Evolutionary conservation across 805 yeast species (phyloP).

Genomic region (Myxozyma neotropica): DNA sequence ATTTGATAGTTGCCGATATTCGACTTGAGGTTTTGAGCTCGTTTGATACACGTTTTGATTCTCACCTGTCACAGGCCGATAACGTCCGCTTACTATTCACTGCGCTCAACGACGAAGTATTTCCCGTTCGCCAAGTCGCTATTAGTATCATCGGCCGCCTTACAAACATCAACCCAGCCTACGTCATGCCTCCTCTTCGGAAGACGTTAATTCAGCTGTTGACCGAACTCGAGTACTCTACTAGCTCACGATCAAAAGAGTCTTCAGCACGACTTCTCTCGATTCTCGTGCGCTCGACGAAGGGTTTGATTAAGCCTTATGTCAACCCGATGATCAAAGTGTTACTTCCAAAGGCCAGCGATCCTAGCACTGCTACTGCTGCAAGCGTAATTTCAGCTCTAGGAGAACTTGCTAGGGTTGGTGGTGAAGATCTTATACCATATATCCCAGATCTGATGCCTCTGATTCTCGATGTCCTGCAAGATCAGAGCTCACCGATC

Average conservation of each 20-base stretch:
- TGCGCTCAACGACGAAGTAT: slow-evolving; percentile 88
- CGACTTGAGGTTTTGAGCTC: slow-evolving; percentile 76
- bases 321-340: slow-evolving; percentile 89
- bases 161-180: slow-evolving; percentile 88
- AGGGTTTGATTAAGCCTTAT: slow-evolving; percentile 84
- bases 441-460: slow-evolving; percentile 83
- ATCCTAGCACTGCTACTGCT: slow-evolving; percentile 76
- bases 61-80: slow-evolving; percentile 92
- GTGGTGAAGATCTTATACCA: slow-evolving; percentile 78
- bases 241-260: slow-evolving; percentile 74
- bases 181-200: slow-evolving; percentile 88
- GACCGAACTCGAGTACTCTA: slow-evolving; percentile 82
- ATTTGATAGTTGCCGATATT: slow-evolving; percentile 62
- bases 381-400: slow-evolving; percentile 81
- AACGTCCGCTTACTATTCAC: slow-evolving; percentile 82
- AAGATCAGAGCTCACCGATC: slow-evolving; percentile 85
- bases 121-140: slow-evolving; percentile 77
- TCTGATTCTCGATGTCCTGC: slow-evolving; percentile 78
- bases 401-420: slow-evolving; percentile 86
- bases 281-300: slow-evolving; percentile 72
- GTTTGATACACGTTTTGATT: slow-evolving; percentile 76
- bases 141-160: slow-evolving; percentile 80
- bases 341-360: slow-evolving; percentile 72
- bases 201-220: slow-evolving; percentile 82
- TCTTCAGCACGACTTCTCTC: slow-evolving; percentile 80